Base-by-base conservation (phyloP, 129 eudicot genomes). In the Centella asiatica region DNA sequence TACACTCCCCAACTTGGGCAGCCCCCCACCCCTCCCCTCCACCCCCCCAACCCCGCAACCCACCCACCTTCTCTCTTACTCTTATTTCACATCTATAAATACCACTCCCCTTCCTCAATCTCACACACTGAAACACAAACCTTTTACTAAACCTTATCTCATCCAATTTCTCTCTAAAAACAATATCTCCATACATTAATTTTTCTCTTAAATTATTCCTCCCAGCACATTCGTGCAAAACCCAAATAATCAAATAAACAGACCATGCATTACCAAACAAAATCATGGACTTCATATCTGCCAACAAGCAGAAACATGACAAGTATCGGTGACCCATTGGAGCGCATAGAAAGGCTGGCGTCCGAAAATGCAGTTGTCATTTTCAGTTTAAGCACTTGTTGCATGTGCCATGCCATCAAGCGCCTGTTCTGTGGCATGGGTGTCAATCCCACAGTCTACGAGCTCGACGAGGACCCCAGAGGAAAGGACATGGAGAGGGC, bases 331-430 rank as follows among this genome's bases (percentile, higher is more conserved):
- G 68, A 64, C 27, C 40, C 45, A n/a, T 24, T 65, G 60, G 73
- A 68, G 10, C 36, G 66, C 23, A 47, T 68, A 2, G 29, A 19
- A 8, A 45, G 66, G 33, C 34, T 57, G 47, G 73, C 57, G 4
- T 56, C 66, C 1, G 65, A 57, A 54, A 68, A 46, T 19, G 65
- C 73, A 14, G 66, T 68, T 45, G 73, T 68, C 13, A 57, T 68
- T 1, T 55, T 68, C 44, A 68, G 65, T 33, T 13, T 17, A 4
- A 68, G 65, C 57, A 39, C 44, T n/a, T 68, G 73, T 32, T 68
- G 73, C 44, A 68, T 68, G 73, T 68, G 73, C 58, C 73, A 68
- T 23, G 55, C 73, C 23, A 57, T 57, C 32, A 68, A 68, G 46
- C 14, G 55, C 44, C 65, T 68, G 1, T 68, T 68, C 45, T 40